Evolutionary conservation across 768 basidiomycete genomes (phyloP).

Genomic region (Lyophyllum decastes): DNA sequence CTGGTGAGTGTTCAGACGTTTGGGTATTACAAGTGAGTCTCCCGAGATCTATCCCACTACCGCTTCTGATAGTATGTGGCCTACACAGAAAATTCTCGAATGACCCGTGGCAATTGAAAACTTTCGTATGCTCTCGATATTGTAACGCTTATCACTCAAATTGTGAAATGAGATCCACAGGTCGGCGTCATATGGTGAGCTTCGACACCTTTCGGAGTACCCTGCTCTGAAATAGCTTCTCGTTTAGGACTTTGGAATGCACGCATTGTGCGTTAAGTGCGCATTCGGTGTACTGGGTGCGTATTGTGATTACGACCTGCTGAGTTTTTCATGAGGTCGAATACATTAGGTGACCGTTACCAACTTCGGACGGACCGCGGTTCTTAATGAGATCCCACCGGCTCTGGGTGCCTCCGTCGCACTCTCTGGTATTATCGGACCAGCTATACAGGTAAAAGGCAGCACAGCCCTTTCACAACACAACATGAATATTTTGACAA

Average conservation of each 20-base stretch:
- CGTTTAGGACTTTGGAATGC: conserved; percentile 7
- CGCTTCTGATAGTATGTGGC: too few relatives aligned
- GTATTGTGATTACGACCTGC: background rate
- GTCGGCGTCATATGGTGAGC: conserved; percentile 11
- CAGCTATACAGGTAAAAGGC: conserved; percentile 13
- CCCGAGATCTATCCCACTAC: background rate
- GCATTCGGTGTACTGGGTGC: conserved; percentile 9
- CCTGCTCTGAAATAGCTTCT: background rate
- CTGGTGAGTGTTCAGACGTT: background rate
- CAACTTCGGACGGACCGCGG: conserved; percentile 9
- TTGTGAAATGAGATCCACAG: conserved; percentile 1
- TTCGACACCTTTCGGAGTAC: background rate
- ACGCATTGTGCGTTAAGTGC: conserved; percentile 6
- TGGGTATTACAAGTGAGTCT: conserved; percentile 3
- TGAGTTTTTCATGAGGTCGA: background rate
- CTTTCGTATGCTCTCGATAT: conserved; percentile 11
- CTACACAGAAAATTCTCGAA: conserved; percentile 15
- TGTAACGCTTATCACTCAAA: too few relatives aligned
- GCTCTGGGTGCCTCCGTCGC: background rate
- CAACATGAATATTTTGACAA: too few relatives aligned
- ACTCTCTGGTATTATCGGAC: conserved; percentile 11
- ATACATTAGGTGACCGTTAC: conserved; percentile 7
- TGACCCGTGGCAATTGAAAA: conserved; percentile 5
- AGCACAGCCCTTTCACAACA: too few relatives aligned
- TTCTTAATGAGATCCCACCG: background rate